Evolutionary conservation across 352 stramenopile species (phyloP), one percentile per base, ranked within the genome.

Genomic region (Globisporangium takayamanum): DNA sequence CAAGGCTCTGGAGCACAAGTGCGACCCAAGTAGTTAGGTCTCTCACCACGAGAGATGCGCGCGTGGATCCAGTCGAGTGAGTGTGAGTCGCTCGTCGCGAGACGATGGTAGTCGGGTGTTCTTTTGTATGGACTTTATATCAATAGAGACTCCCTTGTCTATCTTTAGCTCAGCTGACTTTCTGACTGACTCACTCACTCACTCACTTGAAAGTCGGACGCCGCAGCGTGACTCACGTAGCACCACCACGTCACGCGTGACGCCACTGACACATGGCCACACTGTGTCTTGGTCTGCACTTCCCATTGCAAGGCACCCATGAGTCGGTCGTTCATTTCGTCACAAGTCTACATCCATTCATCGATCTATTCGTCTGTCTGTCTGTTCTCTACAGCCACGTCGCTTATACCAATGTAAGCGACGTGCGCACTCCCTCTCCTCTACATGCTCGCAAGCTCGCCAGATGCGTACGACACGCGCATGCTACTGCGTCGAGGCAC

Each of bases 401-500:
- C 52, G 36, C 56, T 49, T 62, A 62, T 62, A 10, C 54, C 56
- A 26, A 44, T n/a, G 47, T 62, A 62, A 62, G 45, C 39, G 14
- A 30, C 50, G 14, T 45, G 14, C 41, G 15, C 41, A 45, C 41
- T 45, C 39, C 18, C 50, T 3, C 33, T 30, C 22, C 26, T 53
- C 37, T 55, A 67, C 41, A 67, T 63, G 30, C 47, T 67, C 56
- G 49, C 60, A 14, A 67, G 55, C 30, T 57, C 60, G 2, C 53
- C 50, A 2, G 60, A 62, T 41, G 28, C 44, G 48, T 41, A 46
- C 44, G 44, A 60, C 46, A 7, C 42, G 42, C 18, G 46, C 25
- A 36, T 8, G 25, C 11, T 39, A 16, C 20, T 42, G 36, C 30
- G 20, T 15, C 74, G 74, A 26, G 81, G 68, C 11, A 73, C 64